Evolutionary conservation across 805 yeast species (phyloP), one percentile per base, ranked within the genome.

Genomic region (Cyberlindnera mississippiensis): DNA sequence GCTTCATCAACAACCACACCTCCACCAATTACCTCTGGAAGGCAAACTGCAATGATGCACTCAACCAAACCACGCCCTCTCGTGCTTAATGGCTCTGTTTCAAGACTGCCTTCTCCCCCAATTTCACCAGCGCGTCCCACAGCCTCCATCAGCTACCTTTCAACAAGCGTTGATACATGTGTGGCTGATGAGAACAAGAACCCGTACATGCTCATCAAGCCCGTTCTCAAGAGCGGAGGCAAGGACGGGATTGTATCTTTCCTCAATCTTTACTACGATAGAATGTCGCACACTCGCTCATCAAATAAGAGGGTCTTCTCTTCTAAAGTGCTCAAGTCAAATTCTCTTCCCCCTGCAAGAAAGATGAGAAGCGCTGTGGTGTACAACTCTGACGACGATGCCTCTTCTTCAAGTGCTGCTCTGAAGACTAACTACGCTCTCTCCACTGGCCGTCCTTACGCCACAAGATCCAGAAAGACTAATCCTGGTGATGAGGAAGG

Each of bases 91-190:
- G 12, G 20, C 7, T 16, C 3, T 3, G 17, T 5, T 28, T 10
- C 28, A n/a, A 42, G 28, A 32, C 40, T 38, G 28, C 39, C 37
- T 2, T 50, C 56, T 7, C 56, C 56, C 4, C 56, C 54, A 20
- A 30, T 49, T 9, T 48, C 56, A 6, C 54, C 54, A n/a, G 41
- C 37, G 8, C 41, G 48, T 28, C 8, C 18, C 24, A 34, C 20
- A 12, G 13, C 15, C 16, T 13, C 11, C 32, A 31, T 33, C 22
- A 20, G 24, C 11, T 22, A 11, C 28, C 28, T 12, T 8, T 27
- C 29, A 9, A 13, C 10, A 28, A n/a, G 4, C 16, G 35, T 11
- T 20, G 16, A 6, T 4, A 22, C 35, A 5, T 11, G 16, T 20
- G 35, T 6, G 24, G 20, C 24, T 4, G 36, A 14, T 24, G 28